Percentiles rank a stretch among this genome's conserved stretches.
These are phyloP conservation scores for Euphorbia celastroides DNA, from an alignment of 441 rosid species.

Conservation along the genomic window DNA sequence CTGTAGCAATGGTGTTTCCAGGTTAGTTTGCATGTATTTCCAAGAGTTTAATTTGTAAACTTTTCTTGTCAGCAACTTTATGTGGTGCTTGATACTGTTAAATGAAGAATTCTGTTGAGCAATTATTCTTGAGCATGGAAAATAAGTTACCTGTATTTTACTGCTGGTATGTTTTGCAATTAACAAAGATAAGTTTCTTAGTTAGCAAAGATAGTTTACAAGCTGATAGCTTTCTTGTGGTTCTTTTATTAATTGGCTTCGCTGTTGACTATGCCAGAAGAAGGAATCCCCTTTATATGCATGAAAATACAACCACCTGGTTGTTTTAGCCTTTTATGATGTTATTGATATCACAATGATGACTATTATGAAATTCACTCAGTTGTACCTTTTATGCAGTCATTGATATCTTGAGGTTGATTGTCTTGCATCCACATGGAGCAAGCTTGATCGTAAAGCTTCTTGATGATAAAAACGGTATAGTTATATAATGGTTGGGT, in stretches of 20 bases:
- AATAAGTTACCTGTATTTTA: neutral
- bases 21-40: slow-evolving; percentile 38
- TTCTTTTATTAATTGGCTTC: no score
- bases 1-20: slow-evolving; percentile 77
- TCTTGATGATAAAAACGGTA: slow-evolving; percentile 63
- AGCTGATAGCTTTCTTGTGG: no score
- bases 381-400: slow-evolving; percentile 46
- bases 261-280: neutral
- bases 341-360: slow-evolving; percentile 84
- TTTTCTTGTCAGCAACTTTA: neutral
- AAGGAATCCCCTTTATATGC: neutral
- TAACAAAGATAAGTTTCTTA: neutral
- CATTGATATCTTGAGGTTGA: slow-evolving; percentile 84
- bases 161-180: neutral
- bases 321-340: slow-evolving; percentile 31
- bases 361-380: slow-evolving; percentile 28
- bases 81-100: no score
- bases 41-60: neutral
- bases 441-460: slow-evolving; percentile 61
- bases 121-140: no score
- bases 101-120: no score
- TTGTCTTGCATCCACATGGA: slow-evolving; percentile 87
- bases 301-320: slow-evolving; percentile 6
- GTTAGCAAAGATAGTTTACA: no score
- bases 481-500: neutral